phyloP scores from a whole-genome alignment of 495 filamentous ascomycete species.

The Lasiosphaeriaceae sp. region DNA sequence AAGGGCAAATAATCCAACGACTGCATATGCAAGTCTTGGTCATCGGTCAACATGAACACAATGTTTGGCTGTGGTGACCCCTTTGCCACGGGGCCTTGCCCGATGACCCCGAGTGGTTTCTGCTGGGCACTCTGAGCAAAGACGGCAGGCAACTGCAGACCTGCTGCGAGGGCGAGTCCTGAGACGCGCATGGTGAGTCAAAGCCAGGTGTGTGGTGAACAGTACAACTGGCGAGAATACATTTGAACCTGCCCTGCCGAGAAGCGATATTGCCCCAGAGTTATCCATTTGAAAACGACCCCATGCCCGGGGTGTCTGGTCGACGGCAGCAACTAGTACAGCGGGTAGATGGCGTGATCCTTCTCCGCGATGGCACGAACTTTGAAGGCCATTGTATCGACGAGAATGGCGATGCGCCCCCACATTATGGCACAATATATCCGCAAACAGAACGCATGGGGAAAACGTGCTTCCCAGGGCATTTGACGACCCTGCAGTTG shows the following conservation, averaged over 20 bases:
- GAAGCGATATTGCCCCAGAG: too few relatives aligned
- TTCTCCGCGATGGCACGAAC: conserved; percentile 17
- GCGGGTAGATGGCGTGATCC: conserved; percentile 20
- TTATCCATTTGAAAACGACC: background rate
- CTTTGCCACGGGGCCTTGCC: background rate
- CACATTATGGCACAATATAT: conserved; percentile 7
- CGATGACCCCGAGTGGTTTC: conserved; percentile 2
- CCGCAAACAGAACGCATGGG: background rate
- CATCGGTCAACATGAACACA: conserved; percentile 63
- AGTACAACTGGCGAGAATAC: too few relatives aligned
- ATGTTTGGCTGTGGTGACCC: conserved; percentile 46
- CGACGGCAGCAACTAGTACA: background rate
- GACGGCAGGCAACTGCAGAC: conserved; percentile 14
- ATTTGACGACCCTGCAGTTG: too few relatives aligned
- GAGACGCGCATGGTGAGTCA: conserved; percentile 14
- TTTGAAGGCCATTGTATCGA: too few relatives aligned
- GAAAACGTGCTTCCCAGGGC: too few relatives aligned
- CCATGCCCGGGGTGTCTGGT: background rate
- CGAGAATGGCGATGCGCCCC: too few relatives aligned
- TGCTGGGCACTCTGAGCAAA: conserved; percentile 4
- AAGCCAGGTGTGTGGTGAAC: too few relatives aligned
- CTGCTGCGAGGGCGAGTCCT: conserved; percentile 11
- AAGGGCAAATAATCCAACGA: conserved; percentile 57
- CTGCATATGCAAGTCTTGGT: conserved; percentile 60
- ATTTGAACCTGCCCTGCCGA: too few relatives aligned